These are phyloP conservation scores for Candida namnaoensis DNA, from an alignment of 805 yeast species.

Conservation along the genomic window DNA sequence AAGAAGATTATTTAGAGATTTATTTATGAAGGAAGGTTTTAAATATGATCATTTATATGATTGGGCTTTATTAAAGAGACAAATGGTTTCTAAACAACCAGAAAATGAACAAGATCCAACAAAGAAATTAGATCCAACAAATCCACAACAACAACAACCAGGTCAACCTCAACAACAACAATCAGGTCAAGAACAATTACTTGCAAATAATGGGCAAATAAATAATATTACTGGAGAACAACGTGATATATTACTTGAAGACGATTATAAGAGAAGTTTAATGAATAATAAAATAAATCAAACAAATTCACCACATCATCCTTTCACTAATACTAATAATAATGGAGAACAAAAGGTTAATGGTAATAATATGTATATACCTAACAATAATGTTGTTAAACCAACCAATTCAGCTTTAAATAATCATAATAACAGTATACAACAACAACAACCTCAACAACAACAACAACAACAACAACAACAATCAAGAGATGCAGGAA, in stretches of 20 bases:
- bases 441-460: constrained; percentile 1
- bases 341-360: too few relatives aligned
- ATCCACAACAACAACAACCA: constrained; percentile 6
- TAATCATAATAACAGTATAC: too few relatives aligned
- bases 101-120: constrained; percentile 25
- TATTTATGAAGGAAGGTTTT: constrained; percentile 81
- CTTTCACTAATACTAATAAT: too few relatives aligned
- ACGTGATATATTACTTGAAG: too few relatives aligned
- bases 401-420: too few relatives aligned
- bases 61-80: constrained; percentile 87
- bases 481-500: constrained; percentile 1
- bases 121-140: neutral
- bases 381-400: too few relatives aligned
- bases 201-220: too few relatives aligned
- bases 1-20: constrained; percentile 82
- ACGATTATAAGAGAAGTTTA: too few relatives aligned
- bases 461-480: constrained; percentile 10
- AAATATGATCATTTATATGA: constrained; percentile 92
- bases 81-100: constrained; percentile 36
- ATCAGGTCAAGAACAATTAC: constrained; percentile 8
- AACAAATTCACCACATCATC: too few relatives aligned
- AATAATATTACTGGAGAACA: too few relatives aligned
- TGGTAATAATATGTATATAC: too few relatives aligned
- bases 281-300: too few relatives aligned
- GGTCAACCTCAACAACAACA: constrained; percentile 13